These are phyloP conservation scores for Fusarium sp. DNA, from an alignment of 2,329 filamentous ascomycete species.

Conservation along the genomic window DNA sequence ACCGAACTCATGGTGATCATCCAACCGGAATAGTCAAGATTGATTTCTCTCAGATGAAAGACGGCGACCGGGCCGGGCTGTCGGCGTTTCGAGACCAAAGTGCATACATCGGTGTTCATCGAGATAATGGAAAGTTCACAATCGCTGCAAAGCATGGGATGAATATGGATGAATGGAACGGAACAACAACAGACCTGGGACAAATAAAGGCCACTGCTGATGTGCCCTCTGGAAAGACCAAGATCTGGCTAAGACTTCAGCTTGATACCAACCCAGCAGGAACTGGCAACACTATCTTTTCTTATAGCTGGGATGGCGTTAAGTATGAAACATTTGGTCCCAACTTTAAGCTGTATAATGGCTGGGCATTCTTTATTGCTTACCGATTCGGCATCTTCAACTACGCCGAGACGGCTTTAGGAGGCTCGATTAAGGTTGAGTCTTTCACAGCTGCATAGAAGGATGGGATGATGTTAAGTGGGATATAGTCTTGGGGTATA, in stretches of 20 bases:
- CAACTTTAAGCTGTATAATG: slow-evolving; percentile 48
- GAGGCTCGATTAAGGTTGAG: slow-evolving; percentile 44
- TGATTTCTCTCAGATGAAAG: slow-evolving; percentile 56
- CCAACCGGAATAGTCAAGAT: slow-evolving; percentile 58
- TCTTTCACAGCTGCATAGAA: slow-evolving; percentile 25
- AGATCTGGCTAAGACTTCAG: slow-evolving; percentile 37
- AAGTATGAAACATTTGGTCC: slow-evolving; percentile 41
- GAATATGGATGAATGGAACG: slow-evolving; percentile 46
- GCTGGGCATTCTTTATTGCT: slow-evolving; percentile 58
- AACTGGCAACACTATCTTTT: slow-evolving; percentile 30
- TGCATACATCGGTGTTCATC: slow-evolving; percentile 61
- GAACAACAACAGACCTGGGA: slow-evolving; percentile 28
- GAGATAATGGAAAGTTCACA: slow-evolving; percentile 35
- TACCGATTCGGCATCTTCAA: slow-evolving; percentile 61
- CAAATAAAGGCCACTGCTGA: slow-evolving; percentile 27
- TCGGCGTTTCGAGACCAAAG: slow-evolving; percentile 61
- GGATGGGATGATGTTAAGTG: background rate
- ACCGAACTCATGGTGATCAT: slow-evolving; percentile 56
- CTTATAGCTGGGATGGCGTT: slow-evolving; percentile 26
- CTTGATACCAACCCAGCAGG: slow-evolving; percentile 39
- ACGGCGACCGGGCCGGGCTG: slow-evolving; percentile 61
- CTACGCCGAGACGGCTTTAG: slow-evolving; percentile 53
- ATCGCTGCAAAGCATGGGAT: slow-evolving; percentile 50
- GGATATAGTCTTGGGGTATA: background rate
- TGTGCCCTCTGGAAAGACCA: slow-evolving; percentile 27